Base-by-base conservation (phyloP, 1,284 basidiomycete genomes). In the Ganoderma multipileum region DNA sequence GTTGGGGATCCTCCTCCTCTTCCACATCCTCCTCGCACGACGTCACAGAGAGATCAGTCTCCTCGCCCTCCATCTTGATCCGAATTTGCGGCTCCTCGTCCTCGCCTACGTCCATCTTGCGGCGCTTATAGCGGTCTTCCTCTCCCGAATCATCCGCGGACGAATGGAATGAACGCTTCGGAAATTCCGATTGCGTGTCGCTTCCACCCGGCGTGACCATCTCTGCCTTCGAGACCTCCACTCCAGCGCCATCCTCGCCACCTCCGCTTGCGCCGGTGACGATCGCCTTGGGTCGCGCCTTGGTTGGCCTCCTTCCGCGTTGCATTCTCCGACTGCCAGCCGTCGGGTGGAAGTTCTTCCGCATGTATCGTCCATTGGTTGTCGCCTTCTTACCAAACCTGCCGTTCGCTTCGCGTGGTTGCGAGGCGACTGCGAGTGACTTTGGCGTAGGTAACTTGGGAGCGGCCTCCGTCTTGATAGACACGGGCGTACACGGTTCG, bases 311-410 rank as follows among this genome's bases (percentile, higher is more conserved):
- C 44, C 68, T 82, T 79, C 73, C 84, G 81, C 0, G 80, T 78
- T 12, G 84, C 70, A 79, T 66, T 72, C 76, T 67, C 6, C 73
- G 71, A 3, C 72, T 70, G 18, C 68, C 70, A 12, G 67, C 68
- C 44, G 61, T 61, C 63, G 73, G 67, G 33, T 74, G 60, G 64
- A 80, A 71, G 67, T 81, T 81, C 74, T 80, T 83, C 72, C 84
- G 79, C 75, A 81, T 74, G 71, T 78, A 81, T 75, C 81, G 77
- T 71, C 89, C 89, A 68, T 91, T 89, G 11, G 82, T 84, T 26
- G 81, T 81, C 26, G 78, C 76, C 74, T 86, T 87, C 79, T 84
- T 86, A 50, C 85, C 85, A 64, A 86, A 86, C 23, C 85, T 79
- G 55, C 85, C 85, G 68, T 86, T 85, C 41, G 78, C 77, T 68